These are phyloP conservation scores for Conoideocrella luteorostrata DNA, from an alignment of 2,329 filamentous ascomycete species.

Conservation along the genomic window DNA sequence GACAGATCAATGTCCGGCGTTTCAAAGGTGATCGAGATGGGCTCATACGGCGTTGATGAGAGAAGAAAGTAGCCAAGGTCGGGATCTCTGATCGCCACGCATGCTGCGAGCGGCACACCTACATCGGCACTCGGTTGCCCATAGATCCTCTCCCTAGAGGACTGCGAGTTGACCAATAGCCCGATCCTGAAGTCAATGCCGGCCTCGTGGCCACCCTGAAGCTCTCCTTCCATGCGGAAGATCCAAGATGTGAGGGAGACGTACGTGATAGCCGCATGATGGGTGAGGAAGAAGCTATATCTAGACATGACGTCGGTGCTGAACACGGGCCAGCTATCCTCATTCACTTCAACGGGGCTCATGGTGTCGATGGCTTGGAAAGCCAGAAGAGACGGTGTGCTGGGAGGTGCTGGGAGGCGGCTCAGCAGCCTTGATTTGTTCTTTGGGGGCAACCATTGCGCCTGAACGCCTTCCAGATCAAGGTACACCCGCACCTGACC, in stretches of 20 bases:
- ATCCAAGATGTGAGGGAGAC: constrained; percentile 58
- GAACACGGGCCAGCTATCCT: constrained; percentile 57
- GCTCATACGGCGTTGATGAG: constrained; percentile 51
- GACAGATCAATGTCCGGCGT: constrained; percentile 45
- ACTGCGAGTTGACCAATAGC: constrained; percentile 52
- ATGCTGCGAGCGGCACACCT: constrained; percentile 45
- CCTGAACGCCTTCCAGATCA: constrained; percentile 55
- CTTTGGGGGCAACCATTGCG: constrained; percentile 58
- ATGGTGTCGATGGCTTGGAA: constrained; percentile 59
- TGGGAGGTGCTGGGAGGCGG: constrained; percentile 30
- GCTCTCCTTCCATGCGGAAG: constrained; percentile 56
- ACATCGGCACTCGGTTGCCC: constrained; percentile 43
- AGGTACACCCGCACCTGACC: constrained; percentile 57
- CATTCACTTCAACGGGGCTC: constrained; percentile 45
- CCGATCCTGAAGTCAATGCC: constrained; percentile 57
- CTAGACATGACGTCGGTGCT: constrained; percentile 54
- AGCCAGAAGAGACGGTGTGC: constrained; percentile 46
- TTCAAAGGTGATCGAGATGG: constrained; percentile 54
- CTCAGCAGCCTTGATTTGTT: constrained; percentile 41
- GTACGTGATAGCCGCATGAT: constrained; percentile 53
- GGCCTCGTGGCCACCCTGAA: constrained; percentile 47
- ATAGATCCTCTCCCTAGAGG: constrained; percentile 51
- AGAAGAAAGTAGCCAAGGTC: constrained; percentile 59
- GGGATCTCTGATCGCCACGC: constrained; percentile 49
- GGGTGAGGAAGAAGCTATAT: constrained; percentile 58